Base-by-base conservation (phyloP, 129 eudicot genomes). In the Artemisia annua region DNA sequence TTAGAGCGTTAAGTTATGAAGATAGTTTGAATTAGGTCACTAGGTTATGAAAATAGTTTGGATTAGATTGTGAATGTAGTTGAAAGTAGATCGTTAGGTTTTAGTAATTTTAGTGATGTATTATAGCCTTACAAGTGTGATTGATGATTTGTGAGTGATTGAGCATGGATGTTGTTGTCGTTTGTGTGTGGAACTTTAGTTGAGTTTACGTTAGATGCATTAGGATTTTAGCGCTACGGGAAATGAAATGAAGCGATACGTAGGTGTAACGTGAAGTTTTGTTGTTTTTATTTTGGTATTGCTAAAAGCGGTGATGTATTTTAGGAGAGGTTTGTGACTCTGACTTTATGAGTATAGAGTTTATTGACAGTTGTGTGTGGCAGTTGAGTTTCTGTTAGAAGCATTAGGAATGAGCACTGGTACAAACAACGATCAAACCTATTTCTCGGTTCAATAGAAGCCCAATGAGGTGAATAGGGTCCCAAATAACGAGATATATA, bases 171-270 rank as follows among this genome's bases (percentile, higher is more conserved):
- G 24, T 43, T 70, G 51, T 70, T 63, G 69, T 20, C 44, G 28
- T 49, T 67, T 44, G 76, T 69, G 44, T 70, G 49, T 39, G 64
- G 62, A 69, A n/a, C 32, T 51, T n/a, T 19, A 67, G 68, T 57
- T 48, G 62, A 48, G 44, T 35, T 35, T 35, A 35, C 9, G 9
- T 35, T 35, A 35, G 44, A 35, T 35, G 10, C 44, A 35, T 35
- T 35, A 7, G 44, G 44, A 7, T 35, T 35, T 35, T 30, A 30
- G 9, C 7, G 44, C 44, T 35, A 35, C 2, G 10, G 10, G 44
- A 6, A 35, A 0, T 35, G 44, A 35, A 35, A 35, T 35, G 44
- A 35, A 35, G 43, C 43, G 43, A 35, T 35, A 35, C 8, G 43
- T 35, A 35, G 43, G 43, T 7, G 8, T 35, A 8, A 5, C 8